Base-by-base conservation (phyloP, 768 basidiomycete species). In the Obba rivulosa region DNA sequence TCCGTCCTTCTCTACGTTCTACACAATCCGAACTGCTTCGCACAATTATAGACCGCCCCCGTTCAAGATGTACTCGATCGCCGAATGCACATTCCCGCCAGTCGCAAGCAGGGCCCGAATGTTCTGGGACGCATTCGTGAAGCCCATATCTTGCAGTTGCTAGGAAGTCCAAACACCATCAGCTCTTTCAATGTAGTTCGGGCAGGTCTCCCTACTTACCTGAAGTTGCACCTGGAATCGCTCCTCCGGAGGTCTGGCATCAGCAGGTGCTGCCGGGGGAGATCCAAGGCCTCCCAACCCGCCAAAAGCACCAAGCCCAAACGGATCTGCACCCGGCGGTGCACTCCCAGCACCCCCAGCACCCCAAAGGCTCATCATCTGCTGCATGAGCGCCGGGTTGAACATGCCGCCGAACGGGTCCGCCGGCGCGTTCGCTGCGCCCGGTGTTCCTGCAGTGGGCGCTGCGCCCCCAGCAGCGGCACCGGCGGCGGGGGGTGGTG, bases 121-220 rank as follows among this genome's bases (percentile, higher is more conserved):
- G 63, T 97, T 98, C 75, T 92, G 89, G 36, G 78, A 65, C 8
- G 92, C 92, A 48, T 95, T 92, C 44, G 76, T 80, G 66, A 98
- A 91, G 1, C 92, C 94, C 95, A 98, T 97, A 51, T 87, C 89
- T 62, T 91, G 85, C 60, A 98, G 66, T 84, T 94, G 92, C 87
- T 92, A 55, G 11, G 18, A 9, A 20, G 16, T 3, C 7, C 34
- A 35, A 24, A 24, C 40, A 17, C 23, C 3, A 21, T 44, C 23
- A 23, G 41, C 22, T 16, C 8, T 21, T 14, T 14, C 13, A 18
- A 0, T n/a, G 13, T 10, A 34, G 37, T 8, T 22, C 25, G 58
- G 34, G 34, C 45, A 11, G 23, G 21, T 11, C 22, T 36, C 10
- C 17, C 16, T 3, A 68, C 75, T 9, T 22, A 85, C 87, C 77